Evolutionary conservation across 2,329 filamentous ascomycete genomes (phyloP), one percentile per base, ranked within the genome.

Genomic region (Metarhizium humberi): DNA sequence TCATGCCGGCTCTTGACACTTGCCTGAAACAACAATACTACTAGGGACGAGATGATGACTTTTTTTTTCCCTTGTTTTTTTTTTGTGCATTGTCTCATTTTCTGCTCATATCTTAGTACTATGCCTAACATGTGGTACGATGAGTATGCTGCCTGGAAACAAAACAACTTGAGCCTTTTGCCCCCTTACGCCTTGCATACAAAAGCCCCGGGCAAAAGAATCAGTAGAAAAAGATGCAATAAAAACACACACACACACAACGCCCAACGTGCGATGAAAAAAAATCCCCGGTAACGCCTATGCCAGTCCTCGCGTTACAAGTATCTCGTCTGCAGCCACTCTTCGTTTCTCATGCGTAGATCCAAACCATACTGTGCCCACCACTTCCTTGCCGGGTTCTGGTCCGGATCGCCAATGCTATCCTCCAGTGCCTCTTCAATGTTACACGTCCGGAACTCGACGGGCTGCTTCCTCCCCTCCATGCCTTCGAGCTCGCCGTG

Each of bases 341-440:
- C 90, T 61, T 88, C 90, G 45, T 90, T 92, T 3, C 87, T 85
- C 45, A 94, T 77, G 1, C 89, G 88, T 53, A 95, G 70, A 65
- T 94, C 92, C 58, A 95, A 73, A 0, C 90, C 90, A 62, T 94
- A 92, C 60, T 78, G 75, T 29, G 88, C 87, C 92, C 92, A 97
- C 92, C 92, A 97, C 59, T 80, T 78, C 55, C 89, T 77, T 18
- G 95, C 89, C 42, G 80, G 79, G 60, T 85, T 82, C 59, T 90
- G 87, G 54, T 87, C 57, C 50, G 48, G 34, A 20, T 60, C 85
- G 8, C 81, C 81, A 51, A 92, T 81, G 25, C 90, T 89, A 67
- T 96, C 92, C 68, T 96, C 92, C 43, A 96, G 78, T 0, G 92
- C 92, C 71, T 96, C 92, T 68, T 96, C 92, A 58, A 97, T 94